Percentiles rank a stretch among this genome's conserved stretches.
Evolutionary conservation across 2,329 filamentous ascomycete genomes (phyloP).

Genomic region (Huntiella omanensis): DNA sequence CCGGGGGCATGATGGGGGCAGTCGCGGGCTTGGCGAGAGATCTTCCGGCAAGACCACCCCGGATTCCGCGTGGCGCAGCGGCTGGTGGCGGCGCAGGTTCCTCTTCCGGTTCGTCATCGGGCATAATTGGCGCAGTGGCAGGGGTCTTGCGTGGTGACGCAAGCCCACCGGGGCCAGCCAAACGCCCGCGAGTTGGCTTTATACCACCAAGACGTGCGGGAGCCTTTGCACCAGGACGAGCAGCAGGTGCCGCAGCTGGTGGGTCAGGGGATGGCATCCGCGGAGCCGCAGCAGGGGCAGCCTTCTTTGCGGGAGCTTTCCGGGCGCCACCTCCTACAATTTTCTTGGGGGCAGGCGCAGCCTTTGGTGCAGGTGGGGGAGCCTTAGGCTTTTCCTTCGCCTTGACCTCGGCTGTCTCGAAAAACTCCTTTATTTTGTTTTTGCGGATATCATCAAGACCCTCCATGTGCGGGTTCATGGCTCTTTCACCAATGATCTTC

Average conservation of each 20-base stretch:
- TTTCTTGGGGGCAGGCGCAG: constrained; percentile 29
- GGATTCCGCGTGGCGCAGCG: constrained; percentile 45
- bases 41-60: constrained; percentile 68
- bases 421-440: constrained; percentile 86
- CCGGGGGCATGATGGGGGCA: constrained; percentile 30
- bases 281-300: constrained; percentile 19
- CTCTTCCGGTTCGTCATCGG: constrained; percentile 37
- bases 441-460: constrained; percentile 91
- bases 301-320: constrained; percentile 26
- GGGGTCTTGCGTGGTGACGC: constrained; percentile 33
- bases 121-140: constrained; percentile 27
- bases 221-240: constrained; percentile 37
- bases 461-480: constrained; percentile 83
- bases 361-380: constrained; percentile 37
- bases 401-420: constrained; percentile 38
- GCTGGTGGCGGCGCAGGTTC: constrained; percentile 32
- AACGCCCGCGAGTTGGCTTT: constrained; percentile 40
- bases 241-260: constrained; percentile 32
- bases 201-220: constrained; percentile 37
- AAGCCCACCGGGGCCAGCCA: constrained; percentile 27
- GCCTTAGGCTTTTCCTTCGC: constrained; percentile 59
- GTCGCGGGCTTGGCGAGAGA: constrained; percentile 60
- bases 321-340: constrained; percentile 24
- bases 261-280: constrained; percentile 14
- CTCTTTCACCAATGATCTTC: constrained; percentile 95